A percentile compares a stretch with the other conserved stretches of the same genome.
Conservation (phyloP, 306 rosid genomes). For the Elaeagnus macrophylla region DNA sequence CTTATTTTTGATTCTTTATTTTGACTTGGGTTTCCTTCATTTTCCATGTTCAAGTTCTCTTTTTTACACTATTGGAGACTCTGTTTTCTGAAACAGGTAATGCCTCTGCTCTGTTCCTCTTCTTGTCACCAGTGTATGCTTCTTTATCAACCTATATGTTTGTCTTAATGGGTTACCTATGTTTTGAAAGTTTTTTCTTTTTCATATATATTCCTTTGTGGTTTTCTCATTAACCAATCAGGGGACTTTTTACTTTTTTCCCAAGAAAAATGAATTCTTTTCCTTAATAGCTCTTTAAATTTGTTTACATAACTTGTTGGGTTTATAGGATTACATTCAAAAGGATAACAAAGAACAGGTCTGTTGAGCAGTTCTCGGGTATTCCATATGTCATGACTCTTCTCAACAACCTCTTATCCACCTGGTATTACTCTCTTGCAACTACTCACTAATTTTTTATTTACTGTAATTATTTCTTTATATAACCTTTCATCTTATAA, state of each 20-base stretch:
- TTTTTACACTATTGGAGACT: background rate
- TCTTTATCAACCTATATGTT: background rate
- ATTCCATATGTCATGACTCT: slow-evolving; percentile 84
- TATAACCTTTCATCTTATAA: background rate
- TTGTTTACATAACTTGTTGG: no score
- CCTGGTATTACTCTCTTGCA: slow-evolving; percentile 45
- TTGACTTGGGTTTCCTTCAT: background rate
- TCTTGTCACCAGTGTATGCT: slow-evolving; percentile 75
- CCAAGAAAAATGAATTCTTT: no score
- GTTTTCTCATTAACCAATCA: no score
- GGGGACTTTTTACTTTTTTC: no score
- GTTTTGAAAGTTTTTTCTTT: background rate
- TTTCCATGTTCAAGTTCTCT: background rate
- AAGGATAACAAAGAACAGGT: slow-evolving; percentile 46
- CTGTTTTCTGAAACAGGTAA: slow-evolving; percentile 45
- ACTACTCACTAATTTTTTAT: background rate
- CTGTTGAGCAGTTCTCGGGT: slow-evolving; percentile 81
- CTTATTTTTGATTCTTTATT: background rate
- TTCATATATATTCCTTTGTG: background rate
- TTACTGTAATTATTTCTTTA: background rate
- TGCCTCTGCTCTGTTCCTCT: slow-evolving; percentile 84
- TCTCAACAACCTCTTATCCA: slow-evolving; percentile 81
- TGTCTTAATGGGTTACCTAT: background rate
- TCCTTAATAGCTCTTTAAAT: no score
- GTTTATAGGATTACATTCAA: slow-evolving; percentile 62